These are phyloP conservation scores for Trametes cinnabarina DNA, from an alignment of 768 basidiomycete genomes.

Conservation along the genomic window DNA sequence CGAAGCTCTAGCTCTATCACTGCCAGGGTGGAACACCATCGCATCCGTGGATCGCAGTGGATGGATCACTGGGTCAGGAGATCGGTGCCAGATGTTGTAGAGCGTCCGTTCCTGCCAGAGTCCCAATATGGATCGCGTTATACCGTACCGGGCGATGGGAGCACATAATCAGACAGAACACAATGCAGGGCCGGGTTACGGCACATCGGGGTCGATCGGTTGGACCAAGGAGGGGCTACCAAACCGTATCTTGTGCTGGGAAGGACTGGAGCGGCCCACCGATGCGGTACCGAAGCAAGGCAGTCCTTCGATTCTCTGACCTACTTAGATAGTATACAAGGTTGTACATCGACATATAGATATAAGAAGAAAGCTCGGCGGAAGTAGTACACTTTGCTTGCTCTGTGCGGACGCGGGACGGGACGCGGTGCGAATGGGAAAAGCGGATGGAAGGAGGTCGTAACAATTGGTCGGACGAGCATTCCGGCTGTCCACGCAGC, in stretches of 20 bases:
- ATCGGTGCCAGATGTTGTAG: constrained; percentile 6
- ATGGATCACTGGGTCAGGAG: background rate
- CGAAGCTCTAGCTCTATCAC: constrained; percentile 52
- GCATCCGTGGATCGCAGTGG: background rate
- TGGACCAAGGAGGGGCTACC: background rate
- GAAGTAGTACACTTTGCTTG: constrained; percentile 17
- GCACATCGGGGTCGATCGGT: constrained; percentile 17
- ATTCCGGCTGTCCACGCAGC: background rate
- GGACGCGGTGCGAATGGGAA: background rate
- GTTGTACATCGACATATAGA: constrained; percentile 23
- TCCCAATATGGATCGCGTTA: constrained; percentile 8
- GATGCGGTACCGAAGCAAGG: constrained; percentile 10
- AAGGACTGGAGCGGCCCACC: constrained; percentile 10
- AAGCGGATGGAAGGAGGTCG: background rate
- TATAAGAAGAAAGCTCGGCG: constrained; percentile 9
- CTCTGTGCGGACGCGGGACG: constrained; percentile 1
- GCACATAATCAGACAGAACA: background rate
- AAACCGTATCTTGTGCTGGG: constrained; percentile 7
- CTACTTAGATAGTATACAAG: constrained; percentile 19
- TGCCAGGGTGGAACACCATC: background rate
- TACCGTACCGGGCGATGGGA: background rate
- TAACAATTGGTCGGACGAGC: background rate
- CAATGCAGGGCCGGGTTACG: constrained; percentile 9
- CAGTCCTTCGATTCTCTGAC: constrained; percentile 15
- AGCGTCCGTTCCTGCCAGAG: background rate